Conservation (phyloP, 208 protist genomes). For the Willaertia magna region DNA sequence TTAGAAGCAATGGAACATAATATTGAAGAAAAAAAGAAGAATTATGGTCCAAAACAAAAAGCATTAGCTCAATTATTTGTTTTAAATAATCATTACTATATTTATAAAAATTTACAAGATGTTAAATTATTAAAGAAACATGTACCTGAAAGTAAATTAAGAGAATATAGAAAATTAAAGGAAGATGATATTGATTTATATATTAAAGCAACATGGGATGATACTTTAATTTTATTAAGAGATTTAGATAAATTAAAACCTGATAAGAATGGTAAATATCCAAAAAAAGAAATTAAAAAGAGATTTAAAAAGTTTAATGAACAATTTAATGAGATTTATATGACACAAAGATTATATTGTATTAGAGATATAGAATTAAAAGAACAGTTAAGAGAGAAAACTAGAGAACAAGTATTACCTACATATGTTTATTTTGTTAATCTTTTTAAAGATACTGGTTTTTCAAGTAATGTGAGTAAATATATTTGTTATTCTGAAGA, state of each 20-base stretch:
- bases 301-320: not conserved
- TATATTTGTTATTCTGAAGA: not conserved
- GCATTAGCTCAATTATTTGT: not conserved
- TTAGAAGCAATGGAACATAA: not conserved
- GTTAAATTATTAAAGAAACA: not conserved
- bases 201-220: not conserved
- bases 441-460: not conserved
- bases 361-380: not conserved
- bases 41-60: not conserved
- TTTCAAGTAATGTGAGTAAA: not conserved
- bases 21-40: not conserved
- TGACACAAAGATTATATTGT: not conserved
- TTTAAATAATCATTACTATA: not conserved
- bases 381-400: not conserved
- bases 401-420: not conserved
- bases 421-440: not conserved
- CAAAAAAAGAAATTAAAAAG: not conserved
- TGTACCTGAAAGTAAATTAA: not conserved
- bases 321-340: not conserved
- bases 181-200: not conserved
- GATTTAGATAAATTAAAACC: not conserved
- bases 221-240: not conserved
- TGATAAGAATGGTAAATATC: not conserved
- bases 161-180: not conserved
- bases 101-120: not conserved